Evolutionary conservation across 192 early-diverging fungal species (phyloP).

Genomic region (Backusella circina): DNA sequence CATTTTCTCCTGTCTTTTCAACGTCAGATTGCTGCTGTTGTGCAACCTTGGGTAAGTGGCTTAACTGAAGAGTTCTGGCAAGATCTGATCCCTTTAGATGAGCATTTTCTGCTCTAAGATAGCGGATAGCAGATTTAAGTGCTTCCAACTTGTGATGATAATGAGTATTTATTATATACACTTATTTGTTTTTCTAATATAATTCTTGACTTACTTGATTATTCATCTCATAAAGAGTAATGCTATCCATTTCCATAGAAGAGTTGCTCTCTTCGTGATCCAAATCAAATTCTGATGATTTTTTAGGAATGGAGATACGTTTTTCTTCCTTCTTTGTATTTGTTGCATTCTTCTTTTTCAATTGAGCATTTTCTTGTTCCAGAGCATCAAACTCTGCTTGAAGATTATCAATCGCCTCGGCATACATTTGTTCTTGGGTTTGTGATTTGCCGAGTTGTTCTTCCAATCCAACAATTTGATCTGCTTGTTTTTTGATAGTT

Average conservation of each 20-base stretch:
- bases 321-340: constrained; percentile 19
- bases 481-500: constrained; percentile 59
- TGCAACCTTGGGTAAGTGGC: background rate
- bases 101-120: constrained; percentile 78
- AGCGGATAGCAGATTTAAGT: constrained; percentile 71
- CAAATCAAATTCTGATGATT: constrained; percentile 6
- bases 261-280: background rate
- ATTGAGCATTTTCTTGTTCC: constrained; percentile 60
- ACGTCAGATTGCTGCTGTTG: background rate
- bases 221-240: background rate
- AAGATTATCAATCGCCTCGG: constrained; percentile 64
- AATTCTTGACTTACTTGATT: constrained; percentile 4
- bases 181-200: background rate
- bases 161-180: background rate
- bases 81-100: constrained; percentile 64
- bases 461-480: constrained; percentile 58
- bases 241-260: background rate
- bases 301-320: constrained; percentile 12
- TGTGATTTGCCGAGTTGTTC: constrained; percentile 49
- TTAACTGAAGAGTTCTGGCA: constrained; percentile 36
- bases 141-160: constrained; percentile 48
- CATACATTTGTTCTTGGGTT: constrained; percentile 63
- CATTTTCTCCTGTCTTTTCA: background rate
- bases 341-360: constrained; percentile 34
- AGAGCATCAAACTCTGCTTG: constrained; percentile 66